Evolutionary conservation across 257 asterid species (phyloP), one percentile per base, ranked within the genome.

Genomic region (Solanum okadae): DNA sequence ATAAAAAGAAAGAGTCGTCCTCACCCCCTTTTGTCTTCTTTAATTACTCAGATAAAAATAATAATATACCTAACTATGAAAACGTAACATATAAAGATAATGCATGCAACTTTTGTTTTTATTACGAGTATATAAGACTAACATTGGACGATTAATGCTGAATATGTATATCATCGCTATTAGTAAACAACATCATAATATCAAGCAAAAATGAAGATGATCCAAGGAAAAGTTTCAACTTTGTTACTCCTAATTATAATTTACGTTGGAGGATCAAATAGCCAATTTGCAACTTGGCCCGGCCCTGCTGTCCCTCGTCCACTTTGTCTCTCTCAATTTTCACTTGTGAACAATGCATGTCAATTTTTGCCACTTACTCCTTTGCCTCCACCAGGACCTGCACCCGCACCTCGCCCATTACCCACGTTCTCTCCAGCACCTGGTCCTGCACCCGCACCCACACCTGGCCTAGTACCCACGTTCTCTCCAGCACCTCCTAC

Each of bases 261-360:
- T 61, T 88, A 67, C 86, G 90, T 88, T 20, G 86, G 70, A 89
- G 91, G 29, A 81, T 81, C 92, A 2, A 89, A 90, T 73, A n/a
- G 94, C 90, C 92, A 90, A 59, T 92, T 93, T 95, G 6, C 63
- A 46, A 85, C 90, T 25, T 25, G 83, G 59, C 81, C 71, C 5
- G 65, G 65, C 56, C 88, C 93, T 10, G 13, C 83, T 84, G 38
- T 3, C 75, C 83, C 87, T 16, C 92, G 88, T 10, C 94, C 94
- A 29, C 95, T 93, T 38, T 96, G 98, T 87, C 89, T 88, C 29
- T 83, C 93, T 29, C 98, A 95, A 77, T 88, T 93, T 37, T 84
- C 93, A 25, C 88, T 96, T 22, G 98, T 91, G 27, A 94, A 90
- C 88, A 93, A 92, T 49, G 98, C 98, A 29, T 95, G 98, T 71